Conservation (phyloP, 371 early-diverging fungal species). For the Synchytrium microbalum region DNA sequence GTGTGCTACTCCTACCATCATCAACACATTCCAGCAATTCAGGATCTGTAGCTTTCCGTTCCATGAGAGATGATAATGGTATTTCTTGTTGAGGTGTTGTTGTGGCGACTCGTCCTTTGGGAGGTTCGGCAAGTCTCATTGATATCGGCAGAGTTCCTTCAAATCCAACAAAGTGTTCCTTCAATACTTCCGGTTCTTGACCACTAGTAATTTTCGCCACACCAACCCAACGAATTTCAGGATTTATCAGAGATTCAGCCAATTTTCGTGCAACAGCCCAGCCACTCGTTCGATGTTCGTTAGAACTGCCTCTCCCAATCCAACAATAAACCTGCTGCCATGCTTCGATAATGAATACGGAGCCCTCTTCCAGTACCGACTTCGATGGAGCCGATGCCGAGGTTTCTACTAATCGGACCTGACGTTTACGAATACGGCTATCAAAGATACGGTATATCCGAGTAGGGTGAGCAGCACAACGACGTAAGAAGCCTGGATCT, state of each 20-base stretch:
- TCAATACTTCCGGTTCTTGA: slow-evolving; percentile 20
- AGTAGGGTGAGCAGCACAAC: background rate
- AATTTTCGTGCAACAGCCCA: slow-evolving; percentile 8
- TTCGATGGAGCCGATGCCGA: slow-evolving; percentile 20
- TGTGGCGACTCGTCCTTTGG: slow-evolving; percentile 17
- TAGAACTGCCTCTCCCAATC: slow-evolving; percentile 15
- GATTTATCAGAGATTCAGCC: background rate
- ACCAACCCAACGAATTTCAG: background rate
- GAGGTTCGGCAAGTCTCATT: slow-evolving; percentile 19
- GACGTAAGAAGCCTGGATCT: no score
- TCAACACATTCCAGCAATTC: slow-evolving; percentile 6
- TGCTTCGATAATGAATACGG: slow-evolving; percentile 12
- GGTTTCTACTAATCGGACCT: background rate
- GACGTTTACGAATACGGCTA: background rate
- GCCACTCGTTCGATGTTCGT: slow-evolving; percentile 11
- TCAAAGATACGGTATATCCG: slow-evolving; percentile 11
- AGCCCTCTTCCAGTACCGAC: slow-evolving; percentile 10
- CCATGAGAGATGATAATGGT: slow-evolving; percentile 10
- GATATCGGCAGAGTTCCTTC: slow-evolving; percentile 28
- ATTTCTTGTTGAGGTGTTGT: slow-evolving; percentile 17
- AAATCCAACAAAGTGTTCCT: slow-evolving; percentile 28
- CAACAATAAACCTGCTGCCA: slow-evolving; percentile 21
- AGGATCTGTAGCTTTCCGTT: background rate
- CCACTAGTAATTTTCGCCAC: slow-evolving; percentile 14
- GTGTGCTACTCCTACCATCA: slow-evolving; percentile 6